A percentile compares a stretch with the other conserved stretches of the same genome.
These are phyloP conservation scores for Chaetomidium leptoderma DNA, from an alignment of 495 filamentous ascomycete genomes.

Conservation along the genomic window DNA sequence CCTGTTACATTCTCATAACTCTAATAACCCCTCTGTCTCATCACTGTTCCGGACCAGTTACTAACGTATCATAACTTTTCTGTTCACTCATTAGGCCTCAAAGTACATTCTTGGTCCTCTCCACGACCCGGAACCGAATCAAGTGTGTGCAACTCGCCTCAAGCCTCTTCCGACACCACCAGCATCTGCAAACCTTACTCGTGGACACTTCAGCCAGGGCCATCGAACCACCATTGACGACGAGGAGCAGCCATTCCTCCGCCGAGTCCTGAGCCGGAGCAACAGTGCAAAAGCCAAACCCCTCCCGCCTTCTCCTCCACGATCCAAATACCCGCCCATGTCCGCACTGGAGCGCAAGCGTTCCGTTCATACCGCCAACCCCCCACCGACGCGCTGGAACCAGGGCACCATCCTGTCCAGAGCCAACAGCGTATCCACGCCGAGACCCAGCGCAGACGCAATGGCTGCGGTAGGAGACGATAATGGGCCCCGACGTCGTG, in stretches of 20 bases:
- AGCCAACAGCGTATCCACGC: conserved; percentile 27
- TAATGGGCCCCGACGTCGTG: conserved; percentile 16
- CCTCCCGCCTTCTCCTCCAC: conserved; percentile 18
- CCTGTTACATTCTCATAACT: neutral
- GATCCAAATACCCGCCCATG: conserved; percentile 1
- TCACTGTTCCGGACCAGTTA: neutral
- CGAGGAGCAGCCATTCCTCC: conserved; percentile 19
- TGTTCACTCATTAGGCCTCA: conserved; percentile 37
- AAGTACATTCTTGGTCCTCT: conserved; percentile 56
- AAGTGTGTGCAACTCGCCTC: conserved; percentile 28
- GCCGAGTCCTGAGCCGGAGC: conserved; percentile 22
- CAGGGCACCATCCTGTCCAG: conserved; percentile 28
- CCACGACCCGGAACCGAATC: conserved; percentile 31
- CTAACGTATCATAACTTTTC: neutral
- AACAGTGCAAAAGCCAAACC: conserved; percentile 20
- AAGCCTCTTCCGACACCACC: conserved; percentile 31
- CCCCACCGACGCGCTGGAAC: conserved; percentile 27
- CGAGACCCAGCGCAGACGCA: conserved; percentile 17
- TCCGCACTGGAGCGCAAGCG: conserved; percentile 19
- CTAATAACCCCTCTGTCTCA: conserved; percentile 3
- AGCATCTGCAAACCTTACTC: conserved; percentile 29
- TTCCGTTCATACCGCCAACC: conserved; percentile 24
- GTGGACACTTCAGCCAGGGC: neutral
- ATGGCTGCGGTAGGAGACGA: conserved; percentile 2
- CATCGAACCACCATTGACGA: conserved; percentile 7